Percentiles rank a stretch among this genome's conserved stretches.
Evolutionary conservation across 768 basidiomycete genomes (phyloP).

Genomic region (Hericium alpestre): DNA sequence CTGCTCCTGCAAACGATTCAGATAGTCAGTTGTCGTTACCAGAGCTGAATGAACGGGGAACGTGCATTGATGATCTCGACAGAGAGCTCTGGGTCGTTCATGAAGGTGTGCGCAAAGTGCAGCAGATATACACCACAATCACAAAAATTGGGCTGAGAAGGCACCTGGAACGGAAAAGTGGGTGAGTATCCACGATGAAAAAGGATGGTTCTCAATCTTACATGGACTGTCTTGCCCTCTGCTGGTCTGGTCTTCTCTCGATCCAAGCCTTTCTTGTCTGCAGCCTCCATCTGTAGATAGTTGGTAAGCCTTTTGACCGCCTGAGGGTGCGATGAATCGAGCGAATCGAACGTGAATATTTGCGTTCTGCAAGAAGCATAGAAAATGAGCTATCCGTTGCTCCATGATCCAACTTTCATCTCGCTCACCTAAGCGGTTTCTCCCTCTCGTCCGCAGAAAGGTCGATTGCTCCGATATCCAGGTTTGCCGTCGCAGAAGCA

Average conservation of each 20-base stretch:
- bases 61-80: conserved; percentile 31
- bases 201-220: conserved; percentile 18
- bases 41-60: conserved; percentile 19
- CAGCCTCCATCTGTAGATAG: conserved; percentile 73
- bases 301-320: conserved; percentile 47
- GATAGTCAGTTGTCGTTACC: not conserved
- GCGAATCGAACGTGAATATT: conserved; percentile 85
- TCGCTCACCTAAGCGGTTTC: no score
- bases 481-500: no score
- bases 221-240: conserved; percentile 41
- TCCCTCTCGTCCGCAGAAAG: no score
- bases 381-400: no score
- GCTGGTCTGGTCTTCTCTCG: conserved; percentile 26
- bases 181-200: not conserved
- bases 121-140: conserved; percentile 92
- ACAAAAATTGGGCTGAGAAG: conserved; percentile 77
- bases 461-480: no score
- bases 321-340: conserved; percentile 61
- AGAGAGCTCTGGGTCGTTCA: conserved; percentile 47
- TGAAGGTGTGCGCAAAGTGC: conserved; percentile 74
- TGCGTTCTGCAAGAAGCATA: conserved; percentile 25
- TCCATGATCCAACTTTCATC: no score
- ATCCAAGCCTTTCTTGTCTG: conserved; percentile 40
- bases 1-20: not conserved
- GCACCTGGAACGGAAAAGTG: conserved; percentile 45